Base-by-base conservation (phyloP, 139 green algal species). In the Pleodorina starrii region DNA sequence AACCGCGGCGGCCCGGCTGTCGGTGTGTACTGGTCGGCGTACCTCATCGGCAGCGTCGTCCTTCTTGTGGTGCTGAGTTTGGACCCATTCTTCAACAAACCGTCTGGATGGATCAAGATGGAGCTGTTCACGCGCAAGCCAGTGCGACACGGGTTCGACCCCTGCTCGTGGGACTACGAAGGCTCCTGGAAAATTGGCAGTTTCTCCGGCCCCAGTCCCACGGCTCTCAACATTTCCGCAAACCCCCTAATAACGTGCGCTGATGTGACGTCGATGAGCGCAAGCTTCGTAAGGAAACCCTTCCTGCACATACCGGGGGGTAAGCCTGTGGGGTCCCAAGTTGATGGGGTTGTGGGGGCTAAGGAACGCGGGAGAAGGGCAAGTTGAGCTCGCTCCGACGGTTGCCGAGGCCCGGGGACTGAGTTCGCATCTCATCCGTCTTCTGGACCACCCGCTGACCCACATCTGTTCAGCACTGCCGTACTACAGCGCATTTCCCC, bases 181-280 rank as follows among this genome's bases (percentile, higher is more conserved):
- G 82, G 82, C 5, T 80, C 66, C 2, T 88, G 82, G 82, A 88
- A 88, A 32, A 60, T 88, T 36, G 82, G 82, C 63, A 43, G 57
- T 17, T 80, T 88, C 2, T n/a, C 40, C 2, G 82, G 82, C 19
- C 23, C 63, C 1, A 69, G 21, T 17, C 82, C 82, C 6, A 25
- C 29, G 2, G 5, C 2, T 5, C 82, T 88, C 10, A 88, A 79
- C 19, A 71, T 38, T 21, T 80, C 82, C 0, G 66, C 12, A 17
- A 4, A 36, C 0, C 82, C 82, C 10, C 14, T 76, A 0, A 80
- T 88, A n/a, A 80, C 82, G 1, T 88, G 82, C 19, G 66, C 44
- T 0, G 73, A 50, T 17, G 82, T 88, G 0, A 79, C 57, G 2
- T 66, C 66, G 5, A 88, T n/a, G 32, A 79, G 66, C 36, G 82